Conservation (phyloP, 306 rosid genomes). For the Prunus mongolica region DNA sequence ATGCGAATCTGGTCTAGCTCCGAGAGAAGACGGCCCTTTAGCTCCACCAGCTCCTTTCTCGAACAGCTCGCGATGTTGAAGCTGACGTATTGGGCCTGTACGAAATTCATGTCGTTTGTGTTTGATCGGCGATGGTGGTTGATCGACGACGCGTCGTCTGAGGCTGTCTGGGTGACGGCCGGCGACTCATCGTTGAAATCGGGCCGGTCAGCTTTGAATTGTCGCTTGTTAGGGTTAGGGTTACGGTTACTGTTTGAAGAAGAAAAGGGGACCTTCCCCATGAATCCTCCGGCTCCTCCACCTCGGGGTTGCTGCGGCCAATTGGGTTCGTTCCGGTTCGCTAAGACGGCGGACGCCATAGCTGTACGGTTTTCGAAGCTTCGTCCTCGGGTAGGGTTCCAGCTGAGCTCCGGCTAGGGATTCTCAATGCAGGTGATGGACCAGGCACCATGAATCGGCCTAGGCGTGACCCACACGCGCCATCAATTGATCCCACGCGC, state of each 20-base stretch:
- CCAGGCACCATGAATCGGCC: slow-evolving; percentile 35
- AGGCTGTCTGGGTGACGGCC: slow-evolving; percentile 58
- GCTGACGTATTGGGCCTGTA: slow-evolving; percentile 44
- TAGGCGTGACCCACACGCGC: slow-evolving; percentile 26
- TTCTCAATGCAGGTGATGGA: slow-evolving; percentile 35
- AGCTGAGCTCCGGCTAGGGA: slow-evolving; percentile 40
- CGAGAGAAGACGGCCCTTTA: slow-evolving; percentile 40
- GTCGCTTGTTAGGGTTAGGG: slow-evolving; percentile 49
- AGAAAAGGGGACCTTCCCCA: slow-evolving; percentile 70
- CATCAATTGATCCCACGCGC: slow-evolving; percentile 30
- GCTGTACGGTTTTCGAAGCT: slow-evolving; percentile 17
- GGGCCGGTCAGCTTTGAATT: slow-evolving; percentile 21
- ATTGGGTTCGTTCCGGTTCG: slow-evolving; percentile 65
- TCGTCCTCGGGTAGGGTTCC: slow-evolving; percentile 21
- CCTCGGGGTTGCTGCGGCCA: slow-evolving; percentile 65
- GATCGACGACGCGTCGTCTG: slow-evolving; percentile 84
- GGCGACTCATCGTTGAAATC: slow-evolving; percentile 32
- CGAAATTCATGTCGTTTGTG: slow-evolving; percentile 8
- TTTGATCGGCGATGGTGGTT: slow-evolving; percentile 47
- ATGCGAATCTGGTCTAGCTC: slow-evolving; percentile 82
- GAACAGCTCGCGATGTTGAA: slow-evolving; percentile 51
- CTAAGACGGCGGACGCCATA: slow-evolving; percentile 87
- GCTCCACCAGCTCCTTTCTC: slow-evolving; percentile 62
- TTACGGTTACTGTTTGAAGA: slow-evolving; percentile 63
- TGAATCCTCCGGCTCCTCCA: slow-evolving; percentile 68